Base-by-base conservation (phyloP, 2,329 filamentous ascomycete genomes). In the Pseudocercospora fijiensis region DNA sequence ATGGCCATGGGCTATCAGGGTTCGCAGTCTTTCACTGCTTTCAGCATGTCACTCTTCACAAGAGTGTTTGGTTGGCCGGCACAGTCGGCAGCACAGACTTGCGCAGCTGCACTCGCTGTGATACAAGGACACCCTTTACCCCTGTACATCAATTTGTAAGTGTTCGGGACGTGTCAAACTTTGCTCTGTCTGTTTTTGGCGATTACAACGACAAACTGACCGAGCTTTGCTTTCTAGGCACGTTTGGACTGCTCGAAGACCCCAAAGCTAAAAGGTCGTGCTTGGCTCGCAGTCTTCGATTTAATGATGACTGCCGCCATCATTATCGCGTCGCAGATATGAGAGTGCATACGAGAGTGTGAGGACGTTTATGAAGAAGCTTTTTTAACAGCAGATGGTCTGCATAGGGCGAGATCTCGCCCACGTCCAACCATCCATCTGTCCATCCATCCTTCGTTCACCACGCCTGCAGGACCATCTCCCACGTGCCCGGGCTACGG, bases 71-170 rank as follows among this genome's bases (percentile, higher is more conserved):
- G 79, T 30, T 91, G 86, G 85, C 80, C 82, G 49, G 74, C 80
- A 52, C 81, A 75, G 37, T 76, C 90, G 65, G 88, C 96, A 52
- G 78, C 82, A 3, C 82, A 85, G 85, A 71, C 85, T 87, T 70
- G 85, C 84, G 58, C 84, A 88, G 69, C 88, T 88, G 76, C 86
- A 85, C 63, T 70, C 18, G 52, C 62, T 3, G 63, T 72, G 10
- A 55, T 67, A 20, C 62, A 66, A 60, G 60, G 60, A 18, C 61
- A 65, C 16, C 57, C 63, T 27, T 58, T 69, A 33, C 62, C 65
- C 20, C 55, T 70, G 47, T 96, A 91, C 78, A 91, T 91, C 76
- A 87, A 85, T 67, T 81, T 93, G 90, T 93, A 81, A 85, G 90
- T 86, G 9, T 24, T 16, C 22, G 53, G 30, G 16, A 56, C 72